A percentile compares a stretch with the other conserved stretches of the same genome.
These are phyloP conservation scores for Diaporthe caulivora DNA, from an alignment of 2,329 filamentous ascomycete species.

Conservation along the genomic window DNA sequence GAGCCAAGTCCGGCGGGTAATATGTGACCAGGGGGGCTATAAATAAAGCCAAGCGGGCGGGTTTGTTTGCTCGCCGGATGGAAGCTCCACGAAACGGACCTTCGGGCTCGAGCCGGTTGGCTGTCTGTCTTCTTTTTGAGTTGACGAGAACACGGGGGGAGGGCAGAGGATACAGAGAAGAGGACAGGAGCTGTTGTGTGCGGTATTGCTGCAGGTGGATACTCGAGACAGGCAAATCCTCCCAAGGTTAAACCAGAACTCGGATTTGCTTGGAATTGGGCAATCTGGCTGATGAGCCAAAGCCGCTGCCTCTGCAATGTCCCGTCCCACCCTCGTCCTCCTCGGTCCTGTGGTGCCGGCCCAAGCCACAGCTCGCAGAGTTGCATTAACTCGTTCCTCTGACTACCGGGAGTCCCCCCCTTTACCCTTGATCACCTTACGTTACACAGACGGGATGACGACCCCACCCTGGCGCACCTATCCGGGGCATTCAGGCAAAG, in stretches of 20 bases:
- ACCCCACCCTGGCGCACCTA: conserved; percentile 18
- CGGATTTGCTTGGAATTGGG: conserved; percentile 25
- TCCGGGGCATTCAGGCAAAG: not conserved
- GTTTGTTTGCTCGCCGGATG: conserved; percentile 24
- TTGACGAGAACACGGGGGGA: not conserved
- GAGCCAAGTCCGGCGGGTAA: conserved; percentile 25
- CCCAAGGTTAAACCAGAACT: not conserved
- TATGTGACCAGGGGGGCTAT: conserved; percentile 25
- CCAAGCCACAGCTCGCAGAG: conserved; percentile 26
- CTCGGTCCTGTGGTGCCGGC: conserved; percentile 28
- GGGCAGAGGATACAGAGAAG: not conserved
- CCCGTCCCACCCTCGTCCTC: conserved; percentile 23
- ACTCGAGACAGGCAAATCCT: not conserved
- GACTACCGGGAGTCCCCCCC: conserved; percentile 19
- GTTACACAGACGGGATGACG: not conserved
- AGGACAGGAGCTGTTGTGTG: not conserved
- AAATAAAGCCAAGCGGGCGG: conserved; percentile 28
- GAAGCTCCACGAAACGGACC: conserved; percentile 2
- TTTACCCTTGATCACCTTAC: conserved; percentile 19
- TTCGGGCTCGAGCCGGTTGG: conserved; percentile 1
- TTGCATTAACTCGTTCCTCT: conserved; percentile 20
- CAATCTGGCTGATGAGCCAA: conserved; percentile 20
- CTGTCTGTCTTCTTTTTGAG: not conserved
- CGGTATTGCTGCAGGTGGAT: conserved; percentile 6
- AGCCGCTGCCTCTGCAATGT: conserved; percentile 9